Conservation (phyloP, 2,329 filamentous ascomycete species). For the Tolypocladium inflatum region DNA sequence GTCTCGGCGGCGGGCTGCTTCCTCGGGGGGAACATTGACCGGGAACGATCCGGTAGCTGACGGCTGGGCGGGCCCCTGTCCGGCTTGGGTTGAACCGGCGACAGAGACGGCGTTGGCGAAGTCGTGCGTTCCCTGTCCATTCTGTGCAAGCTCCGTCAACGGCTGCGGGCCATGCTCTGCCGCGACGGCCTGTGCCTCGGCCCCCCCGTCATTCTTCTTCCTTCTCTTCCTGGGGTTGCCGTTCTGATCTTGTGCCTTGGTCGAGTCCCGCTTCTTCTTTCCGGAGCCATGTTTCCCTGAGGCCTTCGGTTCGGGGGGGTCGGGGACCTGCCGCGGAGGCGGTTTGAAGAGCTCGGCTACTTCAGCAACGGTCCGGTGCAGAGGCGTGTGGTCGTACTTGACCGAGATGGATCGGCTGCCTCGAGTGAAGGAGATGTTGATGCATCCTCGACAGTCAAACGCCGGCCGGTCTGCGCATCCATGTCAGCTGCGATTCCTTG, state of each 20-base stretch:
- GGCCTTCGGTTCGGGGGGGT: constrained; percentile 13
- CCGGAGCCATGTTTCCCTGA: constrained; percentile 16
- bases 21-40: constrained; percentile 30
- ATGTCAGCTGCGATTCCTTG: constrained; percentile 2
- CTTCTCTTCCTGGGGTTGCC: constrained; percentile 17
- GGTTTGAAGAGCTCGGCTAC: constrained; percentile 38
- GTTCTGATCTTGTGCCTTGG: constrained; percentile 12
- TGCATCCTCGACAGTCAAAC: constrained; percentile 46
- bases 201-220: constrained; percentile 14
- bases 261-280: constrained; percentile 15
- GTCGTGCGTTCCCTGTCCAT: constrained; percentile 4
- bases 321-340: constrained; percentile 22
- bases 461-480: constrained; percentile 38
- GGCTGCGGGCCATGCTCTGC: background rate
- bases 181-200: constrained; percentile 5
- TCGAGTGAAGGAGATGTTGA: constrained; percentile 40
- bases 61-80: constrained; percentile 4
- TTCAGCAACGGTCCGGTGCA: constrained; percentile 47
- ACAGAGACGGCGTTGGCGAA: constrained; percentile 1
- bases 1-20: constrained; percentile 39
- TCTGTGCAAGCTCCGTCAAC: background rate
- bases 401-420: constrained; percentile 36
- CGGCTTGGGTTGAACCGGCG: background rate
- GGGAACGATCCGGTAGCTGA: constrained; percentile 10
- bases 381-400: constrained; percentile 45